Evolutionary conservation across 177 flowering plant genomes (phyloP).

Genomic region (Telopea speciosissima): DNA sequence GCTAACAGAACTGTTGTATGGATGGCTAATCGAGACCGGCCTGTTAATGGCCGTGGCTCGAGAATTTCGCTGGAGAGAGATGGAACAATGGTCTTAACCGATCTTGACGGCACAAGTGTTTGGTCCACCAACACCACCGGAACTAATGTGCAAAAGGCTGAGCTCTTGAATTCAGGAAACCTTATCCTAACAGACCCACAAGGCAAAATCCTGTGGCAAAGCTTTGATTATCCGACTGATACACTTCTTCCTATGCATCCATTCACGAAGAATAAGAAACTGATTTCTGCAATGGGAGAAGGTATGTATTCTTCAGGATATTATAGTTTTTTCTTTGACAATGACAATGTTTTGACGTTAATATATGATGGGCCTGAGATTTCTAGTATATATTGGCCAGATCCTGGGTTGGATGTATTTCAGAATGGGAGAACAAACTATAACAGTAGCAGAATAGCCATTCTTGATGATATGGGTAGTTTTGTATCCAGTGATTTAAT

Average conservation of each 20-base stretch:
- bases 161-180: constrained; percentile 45
- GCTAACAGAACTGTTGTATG: constrained; percentile 21
- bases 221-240: constrained; percentile 59
- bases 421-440: constrained; percentile 33
- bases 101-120: constrained; percentile 11
- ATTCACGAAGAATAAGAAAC: constrained; percentile 29
- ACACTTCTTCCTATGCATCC: constrained; percentile 50
- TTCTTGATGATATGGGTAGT: constrained; percentile 39
- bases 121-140: constrained; percentile 20
- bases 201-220: constrained; percentile 44
- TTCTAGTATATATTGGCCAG: constrained; percentile 50
- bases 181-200: constrained; percentile 33
- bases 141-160: constrained; percentile 16
- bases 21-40: constrained; percentile 37
- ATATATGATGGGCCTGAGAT: constrained; percentile 50
- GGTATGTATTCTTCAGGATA: constrained; percentile 36
- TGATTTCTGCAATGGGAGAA: constrained; percentile 24
- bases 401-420: constrained; percentile 16
- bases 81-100: constrained; percentile 17
- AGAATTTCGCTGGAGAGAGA: constrained; percentile 8
- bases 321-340: constrained; percentile 33
- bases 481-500: constrained; percentile 43
- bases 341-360: constrained; percentile 37
- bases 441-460: constrained; percentile 40
- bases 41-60: constrained; percentile 24